A percentile compares a stretch with the other conserved stretches of the same genome.
Conservation (phyloP, 768 basidiomycete genomes). For the Coprinopsis cinerea region DNA sequence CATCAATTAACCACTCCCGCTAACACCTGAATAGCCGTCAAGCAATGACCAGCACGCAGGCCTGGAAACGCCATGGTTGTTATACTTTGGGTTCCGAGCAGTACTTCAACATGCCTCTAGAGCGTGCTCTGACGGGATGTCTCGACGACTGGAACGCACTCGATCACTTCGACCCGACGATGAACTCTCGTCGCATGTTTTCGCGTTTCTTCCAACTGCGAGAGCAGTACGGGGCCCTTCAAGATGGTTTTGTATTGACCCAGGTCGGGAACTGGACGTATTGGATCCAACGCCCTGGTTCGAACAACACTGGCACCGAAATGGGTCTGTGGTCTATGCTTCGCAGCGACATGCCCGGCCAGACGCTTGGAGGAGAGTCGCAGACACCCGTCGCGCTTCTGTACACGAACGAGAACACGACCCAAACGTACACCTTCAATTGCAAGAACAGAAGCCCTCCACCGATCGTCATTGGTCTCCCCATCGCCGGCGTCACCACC, state of each 20-base stretch:
- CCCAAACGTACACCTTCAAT: slow-evolving; percentile 55
- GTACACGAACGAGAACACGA: slow-evolving; percentile 80
- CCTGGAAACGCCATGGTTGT: slow-evolving; percentile 93
- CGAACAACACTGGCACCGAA: slow-evolving; percentile 74
- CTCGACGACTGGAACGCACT: slow-evolving; percentile 88
- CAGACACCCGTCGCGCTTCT: slow-evolving; percentile 76
- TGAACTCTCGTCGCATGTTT: slow-evolving; percentile 68
- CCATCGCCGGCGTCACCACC: slow-evolving; percentile 34
- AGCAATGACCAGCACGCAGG: slow-evolving; percentile 77
- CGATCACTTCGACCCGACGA: slow-evolving; percentile 92
- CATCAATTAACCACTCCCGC: neutral
- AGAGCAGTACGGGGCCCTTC: slow-evolving; percentile 59
- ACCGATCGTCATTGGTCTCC: slow-evolving; percentile 40
- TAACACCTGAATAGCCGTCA: slow-evolving; percentile 58
- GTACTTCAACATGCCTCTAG: slow-evolving; percentile 91
- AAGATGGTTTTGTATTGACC: slow-evolving; percentile 84
- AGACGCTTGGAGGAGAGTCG: slow-evolving; percentile 55
- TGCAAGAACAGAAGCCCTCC: slow-evolving; percentile 54
- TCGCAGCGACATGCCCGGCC: slow-evolving; percentile 56
- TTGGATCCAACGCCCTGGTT: slow-evolving; percentile 74
- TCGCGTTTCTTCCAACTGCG: slow-evolving; percentile 71
- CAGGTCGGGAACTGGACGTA: slow-evolving; percentile 84
- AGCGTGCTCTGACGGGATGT: slow-evolving; percentile 75
- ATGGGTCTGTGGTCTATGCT: slow-evolving; percentile 85
- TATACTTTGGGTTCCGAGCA: slow-evolving; percentile 86